Conservation (phyloP, 2,329 filamentous ascomycete species). For the Exophiala aquamarina region DNA sequence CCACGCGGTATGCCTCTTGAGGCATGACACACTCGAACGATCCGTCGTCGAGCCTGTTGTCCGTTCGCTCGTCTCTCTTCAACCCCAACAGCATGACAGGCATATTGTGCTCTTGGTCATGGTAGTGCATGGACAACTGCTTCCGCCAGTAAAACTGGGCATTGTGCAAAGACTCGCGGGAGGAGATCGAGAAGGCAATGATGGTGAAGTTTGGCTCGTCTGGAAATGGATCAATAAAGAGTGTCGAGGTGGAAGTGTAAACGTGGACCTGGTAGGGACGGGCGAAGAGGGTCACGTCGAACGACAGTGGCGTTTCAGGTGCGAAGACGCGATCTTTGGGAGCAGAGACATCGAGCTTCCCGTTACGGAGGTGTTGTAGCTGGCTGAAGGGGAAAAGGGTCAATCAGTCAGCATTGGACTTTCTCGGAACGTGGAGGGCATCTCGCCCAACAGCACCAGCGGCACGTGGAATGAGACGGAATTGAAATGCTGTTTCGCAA, state of each 20-base stretch:
- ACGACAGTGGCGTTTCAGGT: slow-evolving; percentile 58
- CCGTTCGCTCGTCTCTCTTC: slow-evolving; percentile 50
- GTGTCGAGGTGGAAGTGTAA: slow-evolving; percentile 58
- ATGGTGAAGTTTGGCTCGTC: slow-evolving; percentile 55
- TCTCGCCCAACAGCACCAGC: no score
- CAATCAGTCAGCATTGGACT: neutral
- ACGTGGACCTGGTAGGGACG: slow-evolving; percentile 52
- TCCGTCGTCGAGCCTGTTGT: slow-evolving; percentile 21
- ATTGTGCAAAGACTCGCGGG: slow-evolving; percentile 50
- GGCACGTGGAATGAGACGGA: no score
- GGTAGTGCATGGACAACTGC: slow-evolving; percentile 50
- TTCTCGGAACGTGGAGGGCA: no score
- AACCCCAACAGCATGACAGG: slow-evolving; percentile 61
- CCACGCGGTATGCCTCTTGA: slow-evolving; percentile 55
- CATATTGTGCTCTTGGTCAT: slow-evolving; percentile 43
- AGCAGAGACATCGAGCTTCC: slow-evolving; percentile 39
- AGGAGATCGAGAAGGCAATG: slow-evolving; percentile 59
- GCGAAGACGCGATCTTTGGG: slow-evolving; percentile 37
- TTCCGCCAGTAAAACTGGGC: slow-evolving; percentile 48
- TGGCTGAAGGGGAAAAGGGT: slow-evolving; percentile 3
- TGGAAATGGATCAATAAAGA: slow-evolving; percentile 57
- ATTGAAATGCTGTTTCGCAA: no score
- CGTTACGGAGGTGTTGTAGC: slow-evolving; percentile 16
- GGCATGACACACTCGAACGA: slow-evolving; percentile 35
- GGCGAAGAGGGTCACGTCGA: slow-evolving; percentile 57